phyloP scores from a whole-genome alignment of 768 basidiomycete species.

The Russula vinacea region DNA sequence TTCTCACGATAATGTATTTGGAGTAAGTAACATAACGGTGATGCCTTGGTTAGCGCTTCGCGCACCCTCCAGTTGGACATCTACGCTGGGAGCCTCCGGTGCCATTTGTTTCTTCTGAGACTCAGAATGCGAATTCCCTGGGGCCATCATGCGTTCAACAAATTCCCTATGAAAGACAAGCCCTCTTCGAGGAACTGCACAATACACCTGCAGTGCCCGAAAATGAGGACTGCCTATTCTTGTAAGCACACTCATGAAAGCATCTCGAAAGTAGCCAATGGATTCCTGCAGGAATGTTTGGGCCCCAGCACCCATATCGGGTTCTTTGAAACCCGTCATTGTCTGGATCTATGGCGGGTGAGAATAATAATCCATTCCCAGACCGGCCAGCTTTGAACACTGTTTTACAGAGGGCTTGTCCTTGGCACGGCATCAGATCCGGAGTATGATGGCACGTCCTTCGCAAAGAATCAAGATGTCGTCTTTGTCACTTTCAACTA shows the following conservation, averaged over 20 bases:
- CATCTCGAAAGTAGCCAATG: neutral
- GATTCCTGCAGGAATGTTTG: slow-evolving; percentile 12
- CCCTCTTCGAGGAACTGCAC: neutral
- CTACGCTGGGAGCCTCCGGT: slow-evolving; percentile 21
- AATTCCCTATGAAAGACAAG: neutral
- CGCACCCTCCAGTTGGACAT: slow-evolving; percentile 11
- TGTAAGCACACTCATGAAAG: neutral
- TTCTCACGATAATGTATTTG: neutral
- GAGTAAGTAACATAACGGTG: too few relatives aligned
- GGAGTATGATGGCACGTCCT: slow-evolving; percentile 19
- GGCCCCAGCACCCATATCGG: slow-evolving; percentile 10
- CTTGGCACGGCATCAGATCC: slow-evolving; percentile 15
- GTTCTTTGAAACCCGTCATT: slow-evolving; percentile 15
- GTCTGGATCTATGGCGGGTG: slow-evolving; percentile 26
- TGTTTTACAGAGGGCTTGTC: slow-evolving; percentile 8
- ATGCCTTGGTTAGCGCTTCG: slow-evolving; percentile 12
- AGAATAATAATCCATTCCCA: neutral
- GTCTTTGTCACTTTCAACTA: slow-evolving; percentile 22
- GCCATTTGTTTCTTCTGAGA: slow-evolving; percentile 7
- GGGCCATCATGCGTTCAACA: slow-evolving; percentile 25
- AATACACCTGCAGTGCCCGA: slow-evolving; percentile 3
- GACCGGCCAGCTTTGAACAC: neutral
- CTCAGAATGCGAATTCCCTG: slow-evolving; percentile 12
- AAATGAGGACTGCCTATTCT: slow-evolving; percentile 22
- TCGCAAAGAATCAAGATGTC: slow-evolving; percentile 22